Evolutionary conservation across 2,329 filamentous ascomycete species (phyloP), one percentile per base, ranked within the genome.

Genomic region (Hypomyces rosellus): DNA sequence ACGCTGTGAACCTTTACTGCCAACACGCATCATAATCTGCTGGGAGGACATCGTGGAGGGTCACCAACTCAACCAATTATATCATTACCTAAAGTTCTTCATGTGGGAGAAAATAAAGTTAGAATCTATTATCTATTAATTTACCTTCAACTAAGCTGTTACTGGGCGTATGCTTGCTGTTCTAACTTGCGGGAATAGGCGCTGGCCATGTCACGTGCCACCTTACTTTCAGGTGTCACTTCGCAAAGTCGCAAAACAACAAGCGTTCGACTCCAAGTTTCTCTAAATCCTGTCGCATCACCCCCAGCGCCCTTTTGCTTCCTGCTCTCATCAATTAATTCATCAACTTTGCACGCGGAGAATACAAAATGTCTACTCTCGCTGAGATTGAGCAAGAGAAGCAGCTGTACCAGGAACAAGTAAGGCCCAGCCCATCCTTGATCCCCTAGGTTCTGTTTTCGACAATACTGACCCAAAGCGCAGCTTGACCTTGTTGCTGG

Each of bases 401-500:
- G 60, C 70, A 72, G 61, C 71, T 74, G 54, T 82, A 78, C 59
- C 73, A 77, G 64, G 78, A 80, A 60, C 79, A 82, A 70, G 79
- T 80, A 57, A 51, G 71, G 15, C n/a, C 13, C 5, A 43, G 43
- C 14, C 47, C 30, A 40, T 46, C 39, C 34, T 38, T 41, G 14
- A 7, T 30, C 25, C 6, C 9, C 25, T 14, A 37, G 12, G 42
- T 47, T 18, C 34, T 41, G 8, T 25, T 18, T 25, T 34, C 33
- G 15, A 12, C 13, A 3, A 37, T 22, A 34, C 60, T 66, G 34
- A 63, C 53, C 33, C 50, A 13, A 39, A 50, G 40, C 51, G 16
- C 62, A 91, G 86, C 81, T 95, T 65, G 88, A 91, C 63, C 84
- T 88, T 36, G 84, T 96, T 53, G 74, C 84, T 61, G 75, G 81